Evolutionary conservation across 176 grass and related monocot species (phyloP), one percentile per base, ranked within the genome.

Genomic region (Coix lacrymajobi): DNA sequence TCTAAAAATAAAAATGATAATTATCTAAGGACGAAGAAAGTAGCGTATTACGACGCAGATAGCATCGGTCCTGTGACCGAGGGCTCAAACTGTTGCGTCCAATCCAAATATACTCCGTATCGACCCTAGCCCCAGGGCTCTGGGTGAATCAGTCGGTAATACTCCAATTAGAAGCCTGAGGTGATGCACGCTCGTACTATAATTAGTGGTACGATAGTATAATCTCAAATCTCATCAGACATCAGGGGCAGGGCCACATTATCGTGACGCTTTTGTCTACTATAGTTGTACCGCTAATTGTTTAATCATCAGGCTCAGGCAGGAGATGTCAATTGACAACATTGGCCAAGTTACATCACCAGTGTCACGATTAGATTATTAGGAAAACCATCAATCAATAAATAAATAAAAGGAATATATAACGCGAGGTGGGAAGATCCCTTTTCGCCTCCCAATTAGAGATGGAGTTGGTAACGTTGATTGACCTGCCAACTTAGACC

Each of bases 301-400:
- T 56, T n/a, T 48, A 74, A 30, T n/a, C n/a, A n/a, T n/a, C n/a
- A n/a, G n/a, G n/a, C n/a, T 41, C n/a, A 19, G 0, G n/a, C 32
- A 6, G 6, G 57, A 14, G 13, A 84, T 56, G 51, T 10, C 11
- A 45, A 45, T 45, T 34, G 34, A 44, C 75, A 19, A 4, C 32
- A 67, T 51, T 39, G 52, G 16, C 54, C 66, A 71, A 60, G 20
- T 28, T 57, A 19, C 19, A 77, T 78, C 45, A 77, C 70, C 45
- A 49, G 49, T 78, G 37, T 85, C 74, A 46, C 76, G 28, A 25
- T 29, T 52, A 38, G n/a, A n/a, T n/a, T n/a, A n/a, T n/a, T n/a
- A n/a, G n/a, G n/a, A n/a, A n/a, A n/a, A n/a, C n/a, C n/a, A n/a
- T n/a, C n/a, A n/a, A n/a, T n/a, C n/a, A n/a, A 26, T 22, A 66